A percentile compares a stretch with the other conserved stretches of the same genome.
Evolutionary conservation across 2,329 filamentous ascomycete genomes (phyloP).

Genomic region (Neonectria coccinea): DNA sequence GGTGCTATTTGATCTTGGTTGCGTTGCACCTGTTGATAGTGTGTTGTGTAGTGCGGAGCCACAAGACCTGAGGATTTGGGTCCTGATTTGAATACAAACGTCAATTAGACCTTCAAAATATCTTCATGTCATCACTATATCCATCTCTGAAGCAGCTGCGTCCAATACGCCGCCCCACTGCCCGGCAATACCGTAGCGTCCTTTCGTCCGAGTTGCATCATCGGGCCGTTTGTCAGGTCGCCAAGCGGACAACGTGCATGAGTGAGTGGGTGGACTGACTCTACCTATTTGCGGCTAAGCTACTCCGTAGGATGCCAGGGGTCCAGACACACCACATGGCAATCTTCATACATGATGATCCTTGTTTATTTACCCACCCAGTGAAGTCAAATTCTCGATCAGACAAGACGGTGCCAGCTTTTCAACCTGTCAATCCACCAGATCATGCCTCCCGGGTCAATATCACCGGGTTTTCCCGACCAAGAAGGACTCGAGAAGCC

Average conservation of each 20-base stretch:
- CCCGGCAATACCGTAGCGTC: background rate
- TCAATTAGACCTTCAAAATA: no score
- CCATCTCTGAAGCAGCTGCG: no score
- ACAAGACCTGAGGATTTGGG: no score
- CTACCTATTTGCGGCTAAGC: background rate
- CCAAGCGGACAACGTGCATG: background rate
- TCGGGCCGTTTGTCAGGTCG: background rate
- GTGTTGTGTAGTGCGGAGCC: no score
- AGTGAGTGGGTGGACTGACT: background rate
- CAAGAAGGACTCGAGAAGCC: slow-evolving; percentile 13
- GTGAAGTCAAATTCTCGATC: background rate
- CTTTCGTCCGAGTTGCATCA: background rate
- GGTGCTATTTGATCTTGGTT: no score
- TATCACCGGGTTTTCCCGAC: background rate
- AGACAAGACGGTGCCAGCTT: background rate
- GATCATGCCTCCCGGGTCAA: background rate
- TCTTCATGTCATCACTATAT: no score
- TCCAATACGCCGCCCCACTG: background rate
- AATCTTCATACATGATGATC: background rate
- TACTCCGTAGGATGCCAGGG: background rate
- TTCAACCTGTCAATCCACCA: background rate
- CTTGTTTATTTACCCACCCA: background rate
- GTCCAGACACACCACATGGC: background rate
- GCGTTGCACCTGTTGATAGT: no score
- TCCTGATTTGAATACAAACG: no score